Conservation (phyloP, 2,329 filamentous ascomycete species). For the Elsinoe arachidis region DNA sequence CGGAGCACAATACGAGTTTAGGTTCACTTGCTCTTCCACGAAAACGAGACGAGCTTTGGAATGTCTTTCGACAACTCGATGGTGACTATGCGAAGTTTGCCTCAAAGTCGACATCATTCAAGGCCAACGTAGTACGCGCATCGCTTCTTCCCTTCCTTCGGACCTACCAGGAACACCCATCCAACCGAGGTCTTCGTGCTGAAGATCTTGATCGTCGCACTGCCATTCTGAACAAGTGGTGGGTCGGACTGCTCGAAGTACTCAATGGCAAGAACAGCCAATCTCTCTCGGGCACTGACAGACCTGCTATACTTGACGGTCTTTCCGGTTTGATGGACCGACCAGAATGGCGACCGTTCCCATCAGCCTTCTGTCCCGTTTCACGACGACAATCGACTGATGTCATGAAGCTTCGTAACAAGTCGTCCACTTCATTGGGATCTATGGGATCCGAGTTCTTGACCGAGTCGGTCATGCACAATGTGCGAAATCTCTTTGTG, state of each 20-base stretch:
- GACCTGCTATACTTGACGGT: slow-evolving; percentile 70
- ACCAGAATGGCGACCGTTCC: slow-evolving; percentile 73
- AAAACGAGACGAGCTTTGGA: slow-evolving; percentile 63
- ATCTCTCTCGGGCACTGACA: slow-evolving; percentile 73
- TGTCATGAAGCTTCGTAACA: slow-evolving; percentile 38
- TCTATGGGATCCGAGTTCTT: slow-evolving; percentile 59
- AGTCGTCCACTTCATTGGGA: slow-evolving; percentile 50
- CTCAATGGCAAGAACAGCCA: slow-evolving; percentile 67
- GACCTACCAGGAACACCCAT: slow-evolving; percentile 58
- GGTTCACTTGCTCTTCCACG: slow-evolving; percentile 28
- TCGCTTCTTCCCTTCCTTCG: slow-evolving; percentile 69
- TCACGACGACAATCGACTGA: slow-evolving; percentile 39
- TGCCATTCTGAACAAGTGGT: slow-evolving; percentile 82
- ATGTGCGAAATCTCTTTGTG: slow-evolving; percentile 77
- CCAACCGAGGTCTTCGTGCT: slow-evolving; percentile 56
- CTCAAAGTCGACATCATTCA: slow-evolving; percentile 62
- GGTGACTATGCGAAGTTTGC: slow-evolving; percentile 65
- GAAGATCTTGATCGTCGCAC: slow-evolving; percentile 77
- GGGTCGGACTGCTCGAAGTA: slow-evolving; percentile 73
- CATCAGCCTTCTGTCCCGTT: slow-evolving; percentile 57
- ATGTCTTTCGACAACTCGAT: slow-evolving; percentile 58
- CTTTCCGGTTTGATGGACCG: slow-evolving; percentile 77
- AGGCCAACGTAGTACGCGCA: slow-evolving; percentile 65
- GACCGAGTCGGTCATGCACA: slow-evolving; percentile 72
- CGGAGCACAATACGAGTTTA: slow-evolving; percentile 19